A percentile compares a stretch with the other conserved stretches of the same genome.
Evolutionary conservation across 106 monocot genomes (phyloP).

Genomic region (Platanthera guangdongensis): DNA sequence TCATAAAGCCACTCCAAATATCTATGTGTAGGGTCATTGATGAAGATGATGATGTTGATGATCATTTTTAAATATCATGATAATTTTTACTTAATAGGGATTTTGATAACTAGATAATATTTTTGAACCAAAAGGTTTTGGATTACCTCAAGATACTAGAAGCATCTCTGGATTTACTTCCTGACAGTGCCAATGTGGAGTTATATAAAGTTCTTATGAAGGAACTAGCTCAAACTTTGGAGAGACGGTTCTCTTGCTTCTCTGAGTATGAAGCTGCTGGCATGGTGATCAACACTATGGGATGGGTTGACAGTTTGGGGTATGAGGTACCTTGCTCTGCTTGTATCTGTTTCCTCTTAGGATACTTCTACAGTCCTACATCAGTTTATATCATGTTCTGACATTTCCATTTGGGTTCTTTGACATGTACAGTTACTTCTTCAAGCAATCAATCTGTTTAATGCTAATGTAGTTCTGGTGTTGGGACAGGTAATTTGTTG

Average conservation of each 20-base stretch:
- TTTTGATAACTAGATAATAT: not conserved
- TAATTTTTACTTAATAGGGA: not conserved
- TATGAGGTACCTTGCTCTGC: conserved; percentile 52
- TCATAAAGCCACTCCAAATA: too few species aligned
- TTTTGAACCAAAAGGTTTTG: not conserved
- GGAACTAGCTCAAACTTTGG: conserved; percentile 77
- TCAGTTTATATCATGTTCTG: not conserved
- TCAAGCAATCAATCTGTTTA: conserved; percentile 66
- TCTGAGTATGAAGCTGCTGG: conserved; percentile 89
- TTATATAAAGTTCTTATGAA: conserved; percentile 83
- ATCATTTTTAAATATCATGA: not conserved
- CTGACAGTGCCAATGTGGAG: conserved; percentile 72
- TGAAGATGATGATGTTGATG: too few species aligned
- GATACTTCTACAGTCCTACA: not conserved
- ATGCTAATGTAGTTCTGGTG: conserved; percentile 73
- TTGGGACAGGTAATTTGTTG: conserved; percentile 64
- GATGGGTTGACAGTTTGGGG: conserved; percentile 94
- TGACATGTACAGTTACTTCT: conserved; percentile 56
- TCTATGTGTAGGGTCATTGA: too few species aligned
- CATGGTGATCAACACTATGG: conserved; percentile 99
- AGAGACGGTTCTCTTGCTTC: conserved; percentile 75
- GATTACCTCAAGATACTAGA: not conserved
- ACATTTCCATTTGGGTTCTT: not conserved
- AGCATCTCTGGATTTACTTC: not conserved
- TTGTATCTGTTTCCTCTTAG: not conserved